A percentile compares a stretch with the other conserved stretches of the same genome.
phyloP scores from a whole-genome alignment of 495 filamentous ascomycete genomes.

The Penicillium canariense region DNA sequence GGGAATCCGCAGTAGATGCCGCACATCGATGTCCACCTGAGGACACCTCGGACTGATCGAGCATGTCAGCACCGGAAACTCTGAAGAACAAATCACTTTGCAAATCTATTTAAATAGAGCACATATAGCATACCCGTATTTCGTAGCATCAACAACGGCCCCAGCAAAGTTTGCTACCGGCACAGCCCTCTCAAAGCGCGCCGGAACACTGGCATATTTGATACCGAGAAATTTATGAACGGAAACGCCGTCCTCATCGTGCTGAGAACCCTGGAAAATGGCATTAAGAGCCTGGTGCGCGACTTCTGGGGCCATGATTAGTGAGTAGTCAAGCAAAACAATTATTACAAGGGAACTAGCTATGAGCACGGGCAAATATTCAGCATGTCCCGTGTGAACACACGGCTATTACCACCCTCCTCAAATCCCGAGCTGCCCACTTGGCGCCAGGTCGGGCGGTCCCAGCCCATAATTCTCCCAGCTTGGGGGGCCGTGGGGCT shows the following conservation, averaged over 20 bases:
- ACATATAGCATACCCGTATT: slow-evolving; percentile 31
- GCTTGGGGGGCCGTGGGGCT: slow-evolving; percentile 20
- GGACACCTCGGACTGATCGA: slow-evolving; percentile 36
- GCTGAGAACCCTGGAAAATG: slow-evolving; percentile 32
- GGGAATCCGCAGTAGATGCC: slow-evolving; percentile 38
- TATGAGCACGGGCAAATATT: background rate
- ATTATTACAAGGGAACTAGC: background rate
- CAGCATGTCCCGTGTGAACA: background rate
- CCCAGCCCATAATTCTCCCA: slow-evolving; percentile 1
- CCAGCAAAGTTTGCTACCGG: slow-evolving; percentile 28
- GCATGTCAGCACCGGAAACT: background rate
- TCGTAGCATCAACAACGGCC: slow-evolving; percentile 30
- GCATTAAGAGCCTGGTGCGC: slow-evolving; percentile 29
- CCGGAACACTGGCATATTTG: slow-evolving; percentile 37
- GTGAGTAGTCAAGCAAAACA: slow-evolving; percentile 8
- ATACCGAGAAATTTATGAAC: slow-evolving; percentile 39
- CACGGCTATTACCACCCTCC: slow-evolving; percentile 9
- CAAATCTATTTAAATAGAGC: background rate
- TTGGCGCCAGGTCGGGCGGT: background rate
- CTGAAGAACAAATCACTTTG: too few species aligned
- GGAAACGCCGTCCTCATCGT: slow-evolving; percentile 7
- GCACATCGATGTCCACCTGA: slow-evolving; percentile 36
- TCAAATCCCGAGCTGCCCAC: slow-evolving; percentile 18
- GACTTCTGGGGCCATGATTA: slow-evolving; percentile 26
- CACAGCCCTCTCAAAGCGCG: slow-evolving; percentile 33